phyloP scores from a whole-genome alignment of 768 basidiomycete species.

The Tulasnella sp. region DNA sequence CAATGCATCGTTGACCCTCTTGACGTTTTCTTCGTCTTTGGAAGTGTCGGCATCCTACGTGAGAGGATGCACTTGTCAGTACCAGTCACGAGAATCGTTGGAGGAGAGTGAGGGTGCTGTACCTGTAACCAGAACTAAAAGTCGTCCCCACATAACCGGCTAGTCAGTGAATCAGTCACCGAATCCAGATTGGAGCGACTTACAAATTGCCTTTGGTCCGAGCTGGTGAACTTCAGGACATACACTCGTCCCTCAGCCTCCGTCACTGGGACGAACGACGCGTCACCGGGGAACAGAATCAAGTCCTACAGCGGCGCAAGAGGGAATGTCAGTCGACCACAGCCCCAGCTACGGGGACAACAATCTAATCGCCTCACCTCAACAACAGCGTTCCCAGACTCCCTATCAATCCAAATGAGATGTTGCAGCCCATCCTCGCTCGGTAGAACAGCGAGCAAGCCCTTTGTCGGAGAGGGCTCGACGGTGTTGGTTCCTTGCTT shows the following conservation, averaged over 20 bases:
- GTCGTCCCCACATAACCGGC: neutral
- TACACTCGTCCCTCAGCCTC: conserved; percentile 67
- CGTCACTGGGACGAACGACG: conserved; percentile 65
- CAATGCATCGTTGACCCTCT: conserved; percentile 63
- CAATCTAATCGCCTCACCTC: neutral
- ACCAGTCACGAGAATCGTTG: neutral
- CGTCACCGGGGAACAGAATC: conserved; percentile 81
- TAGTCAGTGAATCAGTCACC: neutral
- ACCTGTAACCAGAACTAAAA: conserved; percentile 84
- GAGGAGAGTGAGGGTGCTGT: conserved; percentile 10
- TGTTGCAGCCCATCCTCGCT: conserved; percentile 66
- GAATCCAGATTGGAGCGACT: conserved; percentile 28
- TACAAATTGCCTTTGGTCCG: conserved; percentile 84
- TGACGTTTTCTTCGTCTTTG: conserved; percentile 64
- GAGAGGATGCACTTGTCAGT: neutral
- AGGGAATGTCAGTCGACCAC: neutral
- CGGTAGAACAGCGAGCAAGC: conserved; percentile 58
- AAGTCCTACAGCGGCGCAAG: conserved; percentile 49
- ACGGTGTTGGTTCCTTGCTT: conserved; percentile 59
- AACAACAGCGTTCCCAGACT: conserved; percentile 35
- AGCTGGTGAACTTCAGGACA: conserved; percentile 87
- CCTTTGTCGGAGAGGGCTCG: conserved; percentile 61
- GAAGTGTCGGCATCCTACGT: conserved; percentile 55
- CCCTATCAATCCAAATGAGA: conserved; percentile 72
- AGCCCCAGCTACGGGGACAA: neutral